Evolutionary conservation across 2,329 filamentous ascomycete species (phyloP), one percentile per base, ranked within the genome.

Genomic region (Ophiosphaerella narmari): DNA sequence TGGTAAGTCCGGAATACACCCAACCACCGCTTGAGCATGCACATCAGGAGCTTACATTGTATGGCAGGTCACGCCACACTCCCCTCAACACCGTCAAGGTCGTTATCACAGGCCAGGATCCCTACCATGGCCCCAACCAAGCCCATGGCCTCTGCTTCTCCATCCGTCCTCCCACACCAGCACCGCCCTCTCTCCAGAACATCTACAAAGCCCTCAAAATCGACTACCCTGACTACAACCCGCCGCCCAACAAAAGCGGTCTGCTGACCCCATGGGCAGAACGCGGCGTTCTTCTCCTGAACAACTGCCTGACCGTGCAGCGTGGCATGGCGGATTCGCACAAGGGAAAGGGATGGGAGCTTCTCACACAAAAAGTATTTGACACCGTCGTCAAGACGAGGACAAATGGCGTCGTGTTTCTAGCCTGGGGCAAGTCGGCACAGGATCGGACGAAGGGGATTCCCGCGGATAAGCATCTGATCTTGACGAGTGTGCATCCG

Each of bases 61-160:
- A 11, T 36, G 34, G 3, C 51, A 97, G 93, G 93, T 97, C 93
- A 53, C 89, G 91, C 23, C 89, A 96, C 73, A 97, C 93, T 0
- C 92, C 94, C 7, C 86, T 99, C 63, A 79, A 87, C 77, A 87
- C 82, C 12, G 92, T 97, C 72, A 96, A 96, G 74, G 89, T 89
- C 49, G 92, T 99, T 53, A 91, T 99, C 67, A 75, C 97, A 46
- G 94, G 94, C 59, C 94, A 99, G 77, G 94, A 99, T 72, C 94
- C 94, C 2, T 99, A 99, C 74, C 94, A 99, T 78, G 96, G 96
- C 72, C 74, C 85, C 72, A 95, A 95, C 74, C 94, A 99, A 80
- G 94, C 94, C 43, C 94, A 97, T 74, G 94, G 94, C 37, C 86
- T 99, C 51, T 93, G 90, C 71, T 99, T 99, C 81, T 96, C 91